These are phyloP conservation scores for Cajanus cajan DNA, from an alignment of 306 rosid species.

Conservation along the genomic window DNA sequence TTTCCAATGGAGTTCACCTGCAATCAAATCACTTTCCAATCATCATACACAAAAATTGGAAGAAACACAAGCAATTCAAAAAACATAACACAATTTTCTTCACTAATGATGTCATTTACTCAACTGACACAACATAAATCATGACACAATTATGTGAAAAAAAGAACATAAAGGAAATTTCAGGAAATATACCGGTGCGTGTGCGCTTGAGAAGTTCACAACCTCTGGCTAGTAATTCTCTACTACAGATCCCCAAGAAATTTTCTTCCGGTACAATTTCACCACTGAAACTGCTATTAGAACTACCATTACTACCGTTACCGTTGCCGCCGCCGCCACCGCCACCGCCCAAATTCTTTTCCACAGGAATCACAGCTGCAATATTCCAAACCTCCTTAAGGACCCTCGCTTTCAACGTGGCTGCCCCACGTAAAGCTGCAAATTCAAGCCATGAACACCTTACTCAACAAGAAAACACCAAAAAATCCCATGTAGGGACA, in stretches of 20 bases:
- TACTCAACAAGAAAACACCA: neutral
- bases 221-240: constrained; percentile 81
- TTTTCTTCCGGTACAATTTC: constrained; percentile 73
- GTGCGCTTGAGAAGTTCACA: constrained; percentile 94
- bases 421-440: constrained; percentile 90
- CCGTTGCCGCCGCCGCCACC: neutral
- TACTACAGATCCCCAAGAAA: constrained; percentile 71
- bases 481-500: neutral
- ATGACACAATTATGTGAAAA: neutral
- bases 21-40: constrained; percentile 23
- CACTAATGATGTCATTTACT: neutral
- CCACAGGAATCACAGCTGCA: constrained; percentile 89
- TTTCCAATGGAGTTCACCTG: constrained; percentile 99
- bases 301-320: constrained; percentile 45
- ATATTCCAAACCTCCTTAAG: constrained; percentile 93
- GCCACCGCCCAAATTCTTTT: constrained; percentile 53
- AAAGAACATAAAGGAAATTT: neutral
- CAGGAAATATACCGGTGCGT: constrained; percentile 59
- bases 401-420: constrained; percentile 94
- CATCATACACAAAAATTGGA: neutral
- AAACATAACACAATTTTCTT: neutral
- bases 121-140: neutral
- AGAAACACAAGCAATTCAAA: neutral
- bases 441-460: constrained; percentile 6
- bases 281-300: constrained; percentile 72